Evolutionary conservation across 139 green algal species (phyloP), one percentile per base, ranked within the genome.

Genomic region (Medakamo hakoo): DNA sequence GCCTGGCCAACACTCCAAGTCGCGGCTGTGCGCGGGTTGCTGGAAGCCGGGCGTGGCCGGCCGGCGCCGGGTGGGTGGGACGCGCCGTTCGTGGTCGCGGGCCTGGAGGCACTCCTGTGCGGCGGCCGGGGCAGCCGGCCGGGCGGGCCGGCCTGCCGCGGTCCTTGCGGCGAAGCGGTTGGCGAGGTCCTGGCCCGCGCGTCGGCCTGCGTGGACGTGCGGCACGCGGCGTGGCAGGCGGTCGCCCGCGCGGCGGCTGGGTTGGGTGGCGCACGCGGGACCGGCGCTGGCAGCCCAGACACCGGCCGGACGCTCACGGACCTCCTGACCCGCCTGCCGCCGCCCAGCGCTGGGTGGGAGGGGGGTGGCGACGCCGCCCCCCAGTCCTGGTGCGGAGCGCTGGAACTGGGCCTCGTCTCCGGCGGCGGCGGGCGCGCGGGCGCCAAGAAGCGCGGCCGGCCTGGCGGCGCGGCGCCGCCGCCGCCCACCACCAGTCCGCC

Each of bases 341-440:
- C 66, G 25, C 25, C 27, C 58, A 30, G 24, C 21, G 26, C 2
- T 19, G 29, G 23, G 9, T 9, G 9, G 40, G 40, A 16, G 40
- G 40, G 40, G 40, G 40, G 40, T 52, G 40, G 60, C 19, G 19
- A 49, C 23, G 22, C 14, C 4, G 27, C 57, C 27, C 63, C 79
- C 21, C 49, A 40, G 24, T 87, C 84, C 0, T 93, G 84, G 84
- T 88, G 83, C 63, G 57, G 73, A 22, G 83, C 87, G 74, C 76
- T 81, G 49, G 66, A 65, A 3, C 67, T 84, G 2, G 57, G 48
- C 0, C 70, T 70, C 22, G 64, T 70, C 1, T 59, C 71, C 20
- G 71, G 74, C 55, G 67, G 63, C 22, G 75, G 65, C 18, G 81
- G 82, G 29, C 78, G 80, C 1, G 57, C 78, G 4, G 76, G 79